Percentiles rank a stretch among this genome's conserved stretches.
Conservation (phyloP, 1,284 basidiomycete species). For the Microbotryum violaceum region DNA sequence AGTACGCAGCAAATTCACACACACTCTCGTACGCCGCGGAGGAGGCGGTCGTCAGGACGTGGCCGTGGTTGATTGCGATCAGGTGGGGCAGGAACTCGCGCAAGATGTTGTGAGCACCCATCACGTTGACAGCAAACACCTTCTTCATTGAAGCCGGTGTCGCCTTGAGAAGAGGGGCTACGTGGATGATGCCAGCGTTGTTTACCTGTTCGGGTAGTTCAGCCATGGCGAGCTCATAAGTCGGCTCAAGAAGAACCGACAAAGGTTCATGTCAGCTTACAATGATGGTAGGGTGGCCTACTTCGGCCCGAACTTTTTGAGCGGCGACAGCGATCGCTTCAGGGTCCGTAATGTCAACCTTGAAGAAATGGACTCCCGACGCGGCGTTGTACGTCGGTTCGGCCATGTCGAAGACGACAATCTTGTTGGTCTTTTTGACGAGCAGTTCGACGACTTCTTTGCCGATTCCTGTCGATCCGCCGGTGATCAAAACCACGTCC, state of each 20-base stretch:
- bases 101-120: not conserved
- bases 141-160: not conserved
- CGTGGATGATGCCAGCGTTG: not conserved
- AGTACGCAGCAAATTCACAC: not conserved
- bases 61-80: slow-evolving; percentile 2
- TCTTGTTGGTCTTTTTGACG: slow-evolving; percentile 20
- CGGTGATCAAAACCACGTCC: slow-evolving; percentile 31
- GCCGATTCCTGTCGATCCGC: slow-evolving; percentile 31
- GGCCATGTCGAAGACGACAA: slow-evolving; percentile 29
- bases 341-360: slow-evolving; percentile 19
- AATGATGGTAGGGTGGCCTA: slow-evolving; percentile 17
- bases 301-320: slow-evolving; percentile 16
- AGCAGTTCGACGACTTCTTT: slow-evolving; percentile 30
- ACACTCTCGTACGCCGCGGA: not conserved
- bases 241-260: too few species aligned
- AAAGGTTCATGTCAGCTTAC: not conserved
- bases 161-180: not conserved
- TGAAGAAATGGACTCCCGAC: slow-evolving; percentile 4
- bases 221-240: not conserved
- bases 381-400: slow-evolving; percentile 19
- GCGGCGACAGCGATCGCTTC: slow-evolving; percentile 18
- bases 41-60: slow-evolving; percentile 1
- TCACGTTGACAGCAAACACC: not conserved
- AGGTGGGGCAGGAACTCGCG: not conserved
- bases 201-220: not conserved